Evolutionary conservation across 345 rosid genomes (phyloP), one percentile per base, ranked within the genome.

Genomic region (Salix caprea): DNA sequence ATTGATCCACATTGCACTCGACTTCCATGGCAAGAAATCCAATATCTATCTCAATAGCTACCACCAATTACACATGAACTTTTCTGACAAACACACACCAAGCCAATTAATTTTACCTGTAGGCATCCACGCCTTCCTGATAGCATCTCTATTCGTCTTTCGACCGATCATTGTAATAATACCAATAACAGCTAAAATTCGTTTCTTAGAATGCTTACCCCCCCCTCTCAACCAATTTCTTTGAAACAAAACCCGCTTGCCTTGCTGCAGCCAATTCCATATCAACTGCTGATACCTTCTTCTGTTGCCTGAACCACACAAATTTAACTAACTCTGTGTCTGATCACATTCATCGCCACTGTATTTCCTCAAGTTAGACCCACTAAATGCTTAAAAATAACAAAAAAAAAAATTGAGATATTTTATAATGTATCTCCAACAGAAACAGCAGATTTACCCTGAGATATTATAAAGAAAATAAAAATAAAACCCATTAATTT

Each of bases 121-220:
- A 26, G 84, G 96, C 95, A 92, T 90, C 99, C 98, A 93, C 58
- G 99, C 93, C 86, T 91, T 91, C 15, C 98, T 90, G 48, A 92
- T 86, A 11, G 97, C 96, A 79, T 92, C 92, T 75, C 98, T 86
- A 71, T 91, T 91, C 82, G 87, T 91, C 83, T 82, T 89, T 52
- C 87, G 90, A 64, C 91, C 98, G 76, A 91, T 93, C 50, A 71
- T 84, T 4, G 98, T 93, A 76, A 91, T 72, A 32, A 96, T 83
- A 52, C 99, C 98, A 7, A 90, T 85, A 5, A 91, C 97, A 73
- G 91, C 91, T 26, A 94, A 78, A 2, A 89, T 90, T 82, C 84
- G 89, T 80, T 84, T 92, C 88, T 87, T 85, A 2, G 86, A 65
- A 69, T 73, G 78, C 48, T 60, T 28, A 28, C 2, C 30, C 30